These are phyloP conservation scores for Aspergillus fructus DNA, from an alignment of 2,329 filamentous ascomycete species.

Conservation along the genomic window DNA sequence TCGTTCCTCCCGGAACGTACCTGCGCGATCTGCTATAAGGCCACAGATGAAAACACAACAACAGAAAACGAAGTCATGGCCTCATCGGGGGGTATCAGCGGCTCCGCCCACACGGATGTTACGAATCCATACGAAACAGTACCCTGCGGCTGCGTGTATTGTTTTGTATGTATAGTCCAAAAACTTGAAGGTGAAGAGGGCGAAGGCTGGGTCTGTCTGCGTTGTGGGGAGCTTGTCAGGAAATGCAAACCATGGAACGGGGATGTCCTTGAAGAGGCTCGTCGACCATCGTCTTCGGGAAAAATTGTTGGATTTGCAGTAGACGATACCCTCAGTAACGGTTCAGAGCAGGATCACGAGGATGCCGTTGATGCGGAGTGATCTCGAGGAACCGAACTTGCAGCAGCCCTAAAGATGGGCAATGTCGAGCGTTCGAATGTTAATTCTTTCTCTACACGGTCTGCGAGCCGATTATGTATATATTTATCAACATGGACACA, in stretches of 20 bases:
- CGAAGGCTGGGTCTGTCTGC: slow-evolving; percentile 86
- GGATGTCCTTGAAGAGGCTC: slow-evolving; percentile 64
- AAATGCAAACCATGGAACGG: slow-evolving; percentile 90
- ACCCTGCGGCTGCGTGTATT: slow-evolving; percentile 89
- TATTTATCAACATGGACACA: too few species aligned
- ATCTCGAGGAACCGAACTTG: neutral
- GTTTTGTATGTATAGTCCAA: slow-evolving; percentile 91
- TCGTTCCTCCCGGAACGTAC: slow-evolving; percentile 87
- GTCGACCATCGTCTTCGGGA: slow-evolving; percentile 33
- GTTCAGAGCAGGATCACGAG: slow-evolving; percentile 12
- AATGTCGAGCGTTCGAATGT: neutral
- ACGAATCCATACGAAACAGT: slow-evolving; percentile 94
- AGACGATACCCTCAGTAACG: slow-evolving; percentile 21
- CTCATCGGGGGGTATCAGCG: slow-evolving; percentile 73
- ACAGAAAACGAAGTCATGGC: slow-evolving; percentile 73
- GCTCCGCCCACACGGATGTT: slow-evolving; percentile 86
- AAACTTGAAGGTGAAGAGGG: slow-evolving; percentile 89
- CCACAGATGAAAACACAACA: slow-evolving; percentile 72
- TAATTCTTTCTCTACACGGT: neutral
- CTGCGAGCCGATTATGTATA: too few species aligned
- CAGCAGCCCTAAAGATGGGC: neutral
- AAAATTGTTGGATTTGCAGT: slow-evolving; percentile 45
- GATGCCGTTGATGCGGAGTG: neutral
- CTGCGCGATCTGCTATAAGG: slow-evolving; percentile 94
- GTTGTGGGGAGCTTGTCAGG: slow-evolving; percentile 80